Percentiles rank a stretch among this genome's conserved stretches.
Conservation (phyloP, 1,139 yeast species). For the Lodderomyces margitis region DNA sequence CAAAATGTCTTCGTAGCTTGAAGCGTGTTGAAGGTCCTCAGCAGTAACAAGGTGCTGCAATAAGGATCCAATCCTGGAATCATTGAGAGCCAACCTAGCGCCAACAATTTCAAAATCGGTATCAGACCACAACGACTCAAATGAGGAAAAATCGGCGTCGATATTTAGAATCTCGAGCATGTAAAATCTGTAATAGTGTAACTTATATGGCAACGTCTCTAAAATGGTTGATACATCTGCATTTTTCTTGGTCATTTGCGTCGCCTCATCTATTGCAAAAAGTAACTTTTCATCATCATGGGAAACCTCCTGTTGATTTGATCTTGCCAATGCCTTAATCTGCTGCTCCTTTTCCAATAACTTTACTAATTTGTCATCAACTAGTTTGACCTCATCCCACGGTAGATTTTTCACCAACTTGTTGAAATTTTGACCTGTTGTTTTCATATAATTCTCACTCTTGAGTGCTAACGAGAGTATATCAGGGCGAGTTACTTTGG, state of each 20-base stretch:
- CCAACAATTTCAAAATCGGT: constrained; percentile 26
- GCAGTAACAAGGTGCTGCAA: constrained; percentile 4
- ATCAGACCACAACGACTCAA: background rate
- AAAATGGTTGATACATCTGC: background rate
- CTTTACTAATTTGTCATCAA: constrained; percentile 14
- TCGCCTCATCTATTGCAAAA: background rate
- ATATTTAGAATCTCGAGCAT: constrained; percentile 29
- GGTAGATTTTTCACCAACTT: constrained; percentile 2
- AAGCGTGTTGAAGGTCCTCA: constrained; percentile 14
- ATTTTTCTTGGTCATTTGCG: background rate
- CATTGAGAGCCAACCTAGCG: constrained; percentile 23
- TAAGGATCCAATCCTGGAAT: constrained; percentile 1
- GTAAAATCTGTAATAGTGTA: constrained; percentile 26
- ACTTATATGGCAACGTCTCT: constrained; percentile 28
- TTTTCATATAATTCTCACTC: constrained; percentile 1
- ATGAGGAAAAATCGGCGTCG: background rate
- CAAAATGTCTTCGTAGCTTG: constrained; percentile 19
- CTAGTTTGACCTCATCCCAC: constrained; percentile 12
- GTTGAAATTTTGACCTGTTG: background rate
- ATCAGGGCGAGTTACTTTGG: constrained; percentile 29
- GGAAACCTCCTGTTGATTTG: background rate
- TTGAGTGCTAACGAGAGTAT: constrained; percentile 29
- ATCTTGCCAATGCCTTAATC: background rate
- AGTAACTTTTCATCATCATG: background rate
- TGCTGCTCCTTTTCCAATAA: background rate